Evolutionary conservation across 257 asterid species (phyloP), one percentile per base, ranked within the genome.

Genomic region (Lavandula angustifolia): DNA sequence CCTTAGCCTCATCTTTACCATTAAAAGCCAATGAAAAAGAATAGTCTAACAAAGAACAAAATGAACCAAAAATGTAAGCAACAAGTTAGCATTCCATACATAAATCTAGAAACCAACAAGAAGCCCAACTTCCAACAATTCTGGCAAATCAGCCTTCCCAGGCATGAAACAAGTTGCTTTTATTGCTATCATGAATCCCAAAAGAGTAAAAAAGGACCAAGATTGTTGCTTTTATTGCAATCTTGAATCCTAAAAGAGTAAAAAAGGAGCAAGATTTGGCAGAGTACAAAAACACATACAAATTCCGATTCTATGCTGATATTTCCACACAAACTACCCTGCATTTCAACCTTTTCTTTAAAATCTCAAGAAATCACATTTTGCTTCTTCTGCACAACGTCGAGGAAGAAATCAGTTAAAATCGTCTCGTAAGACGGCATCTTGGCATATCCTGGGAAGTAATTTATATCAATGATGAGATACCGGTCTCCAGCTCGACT

Each of bases 401-500:
- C 95, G n/a, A 85, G 87, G 67, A 91, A 79, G 67, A 91, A 91
- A 54, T 83, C 85, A 9, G 89, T 84, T 73, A 91, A 62, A 46
- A 88, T 55, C 27, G 72, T 68, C 77, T 88, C 96, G 49, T 82
- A 88, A 7, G 58, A 18, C 0, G 95, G 96, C 81, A 91, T 70
- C 81, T 91, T 91, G 0, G 87, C 92, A 62, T 81, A 91, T 13
- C 96, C 96, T 0, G 98, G 98, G 60, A 91, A 86, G 85, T 85
- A 88, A 69, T 91, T 88, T 32, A 91, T 88, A 77, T 91, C 98
- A 22, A 91, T 86, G 10, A 88, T 78, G 27, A 86, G 89, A 79
- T 81, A 88, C 10, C 87, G 65, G 27, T 80, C 86, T 29, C 63
- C 81, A 37, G 14, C 75, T 44, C 76, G 68, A 67, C 68, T 68